These are phyloP conservation scores for Uronychia setigera DNA, from an alignment of 73 alveolate genomes.

Conservation along the genomic window DNA sequence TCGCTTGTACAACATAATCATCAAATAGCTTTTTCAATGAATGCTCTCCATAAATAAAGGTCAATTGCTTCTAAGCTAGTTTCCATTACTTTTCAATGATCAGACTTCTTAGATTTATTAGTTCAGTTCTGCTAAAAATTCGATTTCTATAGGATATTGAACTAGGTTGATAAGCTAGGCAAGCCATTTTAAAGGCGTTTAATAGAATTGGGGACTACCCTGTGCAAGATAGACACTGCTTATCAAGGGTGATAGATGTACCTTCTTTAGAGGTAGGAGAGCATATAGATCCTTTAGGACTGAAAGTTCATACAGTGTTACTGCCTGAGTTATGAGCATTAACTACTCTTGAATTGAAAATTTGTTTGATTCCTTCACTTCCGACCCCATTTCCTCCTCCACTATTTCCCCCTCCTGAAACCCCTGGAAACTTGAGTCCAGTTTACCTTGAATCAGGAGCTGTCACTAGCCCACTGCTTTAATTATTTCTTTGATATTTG, in stretches of 20 bases:
- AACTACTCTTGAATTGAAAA: background rate
- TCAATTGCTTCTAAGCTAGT: background rate
- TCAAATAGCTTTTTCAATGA: background rate
- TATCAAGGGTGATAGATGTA: slow-evolving; percentile 35
- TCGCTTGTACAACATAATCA: background rate
- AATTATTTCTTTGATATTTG: background rate
- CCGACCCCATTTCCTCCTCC: no score
- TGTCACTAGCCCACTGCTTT: no score
- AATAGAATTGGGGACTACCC: slow-evolving; percentile 38
- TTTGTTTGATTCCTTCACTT: background rate
- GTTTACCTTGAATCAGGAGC: background rate
- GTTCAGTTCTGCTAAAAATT: slow-evolving; percentile 12
- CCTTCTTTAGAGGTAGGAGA: background rate
- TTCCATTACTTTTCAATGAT: background rate
- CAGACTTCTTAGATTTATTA: slow-evolving; percentile 19
- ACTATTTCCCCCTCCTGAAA: no score
- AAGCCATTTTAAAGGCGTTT: slow-evolving; percentile 58
- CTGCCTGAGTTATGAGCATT: background rate
- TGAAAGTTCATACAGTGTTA: background rate
- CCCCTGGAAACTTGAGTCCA: background rate
- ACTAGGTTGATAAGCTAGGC: slow-evolving; percentile 51
- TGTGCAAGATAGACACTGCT: slow-evolving; percentile 51
- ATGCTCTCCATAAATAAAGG: background rate
- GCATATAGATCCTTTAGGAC: background rate
- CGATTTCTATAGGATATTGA: slow-evolving; percentile 10